Base-by-base conservation (phyloP, 2,329 filamentous ascomycete genomes). In the Cadophora gregata region DNA sequence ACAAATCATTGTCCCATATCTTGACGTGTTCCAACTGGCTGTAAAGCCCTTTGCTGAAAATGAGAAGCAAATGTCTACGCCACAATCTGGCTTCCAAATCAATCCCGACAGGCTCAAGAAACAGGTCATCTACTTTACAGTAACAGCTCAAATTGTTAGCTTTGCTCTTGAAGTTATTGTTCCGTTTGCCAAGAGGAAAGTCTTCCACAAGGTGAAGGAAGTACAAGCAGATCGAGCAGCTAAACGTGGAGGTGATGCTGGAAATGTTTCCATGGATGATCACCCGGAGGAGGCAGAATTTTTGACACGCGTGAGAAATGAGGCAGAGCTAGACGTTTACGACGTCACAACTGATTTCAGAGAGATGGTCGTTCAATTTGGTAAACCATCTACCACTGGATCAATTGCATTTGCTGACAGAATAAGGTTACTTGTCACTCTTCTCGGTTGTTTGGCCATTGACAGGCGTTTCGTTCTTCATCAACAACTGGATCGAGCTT, bases 401-500 rank as follows among this genome's bases (percentile, higher is more conserved):
- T 27, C 7, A 24, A 24, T 25, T 10, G n/a, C 10, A 5, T 29
- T 59, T 58, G 63, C 73, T 74, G 61, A 79, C 76, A 74, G 69
- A 75, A 16, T 33, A 86, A 82, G 93, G 94, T 33, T 98, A 97
- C 77, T 84, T 99, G 0, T 90, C 92, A 0, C 85, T 98, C 10
- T 98, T 98, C 79, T 96, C 93, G 0, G 92, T 96, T 2, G 89
- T 97, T 63, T 99, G 96, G 96, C 96, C 96, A 0, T 82, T 98
- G n/a, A 94, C 95, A 0, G 90, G 91, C 1, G 85, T 93, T 65
- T 95, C 91, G 1, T 98, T 98, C 81, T 81, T 98, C 14, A 82
- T 96, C 79, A 98, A 98, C 81, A 96, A 98, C 81, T 98, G 95
- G 93, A 82, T 99, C 65, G 96, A 98, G 77, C 86, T 98, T 47